Conservation (phyloP, 768 basidiomycete genomes). For the Kwoniella mangroviensis region DNA sequence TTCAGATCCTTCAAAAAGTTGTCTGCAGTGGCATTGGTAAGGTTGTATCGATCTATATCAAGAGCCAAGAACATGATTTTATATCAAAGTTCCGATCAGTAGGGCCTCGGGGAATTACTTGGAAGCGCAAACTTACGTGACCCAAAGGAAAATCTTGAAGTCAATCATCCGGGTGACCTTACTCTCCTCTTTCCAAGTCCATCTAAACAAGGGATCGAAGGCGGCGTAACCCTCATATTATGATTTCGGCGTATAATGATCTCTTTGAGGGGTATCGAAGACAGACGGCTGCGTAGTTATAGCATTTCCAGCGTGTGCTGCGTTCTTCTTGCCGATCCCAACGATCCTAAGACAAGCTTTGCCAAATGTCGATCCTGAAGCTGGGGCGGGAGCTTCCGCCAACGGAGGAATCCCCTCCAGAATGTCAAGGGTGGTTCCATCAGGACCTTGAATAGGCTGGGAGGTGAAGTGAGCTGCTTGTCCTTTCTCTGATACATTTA, state of each 20-base stretch:
- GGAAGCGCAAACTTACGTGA: constrained; percentile 2
- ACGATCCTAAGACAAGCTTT: constrained; percentile 15
- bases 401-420: constrained; percentile 12
- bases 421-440: constrained; percentile 11
- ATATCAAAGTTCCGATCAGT: neutral
- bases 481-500: constrained; percentile 8
- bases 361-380: constrained; percentile 19
- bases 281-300: constrained; percentile 50
- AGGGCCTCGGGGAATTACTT: neutral
- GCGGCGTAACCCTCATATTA: constrained; percentile 59
- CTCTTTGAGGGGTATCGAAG: constrained; percentile 45
- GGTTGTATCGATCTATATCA: constrained; percentile 62
- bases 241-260: constrained; percentile 25
- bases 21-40: constrained; percentile 71
- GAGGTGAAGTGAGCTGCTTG: constrained; percentile 6
- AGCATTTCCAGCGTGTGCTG: constrained; percentile 7
- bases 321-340: constrained; percentile 17
- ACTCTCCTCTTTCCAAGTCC: constrained; percentile 74
- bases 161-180: constrained; percentile 66
- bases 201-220: constrained; percentile 70
- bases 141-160: constrained; percentile 62
- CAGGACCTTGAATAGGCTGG: constrained; percentile 11
- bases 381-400: neutral
- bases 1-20: constrained; percentile 69
- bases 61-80: constrained; percentile 67